Evolutionary conservation across 1,139 yeast genomes (phyloP), one percentile per base, ranked within the genome.

Genomic region (Arxiozyma slooffiae): DNA sequence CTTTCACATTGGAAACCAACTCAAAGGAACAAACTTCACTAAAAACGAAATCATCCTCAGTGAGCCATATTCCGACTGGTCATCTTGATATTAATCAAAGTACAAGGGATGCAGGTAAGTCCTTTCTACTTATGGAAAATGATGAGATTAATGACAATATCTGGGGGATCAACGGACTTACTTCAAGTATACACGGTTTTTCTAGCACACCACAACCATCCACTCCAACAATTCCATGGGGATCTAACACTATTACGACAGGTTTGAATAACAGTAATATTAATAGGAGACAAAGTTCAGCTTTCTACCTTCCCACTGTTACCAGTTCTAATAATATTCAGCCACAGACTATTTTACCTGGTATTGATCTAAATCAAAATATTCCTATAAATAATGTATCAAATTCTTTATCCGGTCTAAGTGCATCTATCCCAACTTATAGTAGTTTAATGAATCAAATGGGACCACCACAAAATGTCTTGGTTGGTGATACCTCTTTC

Each of bases 51-150:
- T 24, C 52, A 24, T 18, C 47, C 4, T 36, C 53, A 16, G 38
- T 49, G n/a, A 49, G 48, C 22, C 55, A 54, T 40, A 54, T 46
- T 22, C 55, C 50, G 18, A 56, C 48, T 22, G 50, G 48, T 41
- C 57, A 41, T 44, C 53, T 50, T 21, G 49, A 52, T 4, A 41
- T 42, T 20, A 48, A 43, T 23, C 40, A 41, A 11, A 21, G 41
- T 11, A 47, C 67, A 16, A 63, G 65, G 51, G 72, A 70, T 55
- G 64, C 78, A 18, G 83, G 83, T 2, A 79, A 80, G 61, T 76
- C 82, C 0, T 68, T 79, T 37, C 63, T 80, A 46, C 56, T 79
- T 56, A 72, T 78, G 79, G 84, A 80, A 55, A 70, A 79, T 20
- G 81, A 76, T 48, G 63, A 60, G 24, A 59, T 59, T 24, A 61